Evolutionary conservation across 257 asterid species (phyloP).

Genomic region (Solanum stenotomum): DNA sequence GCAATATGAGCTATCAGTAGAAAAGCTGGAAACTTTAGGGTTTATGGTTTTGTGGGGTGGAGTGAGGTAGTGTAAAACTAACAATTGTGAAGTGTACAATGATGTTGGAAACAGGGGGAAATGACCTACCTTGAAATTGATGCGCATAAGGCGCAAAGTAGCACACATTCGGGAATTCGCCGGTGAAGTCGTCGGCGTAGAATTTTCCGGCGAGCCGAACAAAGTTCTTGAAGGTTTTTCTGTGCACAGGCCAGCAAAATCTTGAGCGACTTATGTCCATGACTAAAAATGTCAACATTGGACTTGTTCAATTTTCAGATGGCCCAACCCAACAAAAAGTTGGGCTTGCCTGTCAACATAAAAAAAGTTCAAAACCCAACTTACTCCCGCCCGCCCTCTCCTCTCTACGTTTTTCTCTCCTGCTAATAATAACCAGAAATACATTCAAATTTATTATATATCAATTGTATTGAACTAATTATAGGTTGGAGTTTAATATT

Average conservation of each 20-base stretch:
- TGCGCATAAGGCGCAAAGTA: constrained; percentile 29
- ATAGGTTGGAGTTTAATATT: no score
- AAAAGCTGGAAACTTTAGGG: not conserved
- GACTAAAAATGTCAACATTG: not conserved
- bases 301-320: not conserved
- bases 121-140: constrained; percentile 36
- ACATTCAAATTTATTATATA: no score
- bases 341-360: not conserved
- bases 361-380: not conserved
- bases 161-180: constrained; percentile 51
- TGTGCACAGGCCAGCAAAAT: not conserved
- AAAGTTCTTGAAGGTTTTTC: constrained; percentile 16
- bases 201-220: constrained; percentile 30
- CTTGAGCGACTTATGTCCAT: not conserved
- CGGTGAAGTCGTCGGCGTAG: constrained; percentile 26
- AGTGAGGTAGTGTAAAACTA: constrained; percentile 7
- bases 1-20: constrained; percentile 4
- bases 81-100: constrained; percentile 16
- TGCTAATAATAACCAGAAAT: no score
- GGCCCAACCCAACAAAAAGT: not conserved
- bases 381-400: not conserved
- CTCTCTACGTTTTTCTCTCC: no score
- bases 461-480: no score
- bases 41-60: constrained; percentile 4
- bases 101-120: constrained; percentile 5